phyloP scores from a whole-genome alignment of 345 rosid genomes.

The Hevea brasiliensis region DNA sequence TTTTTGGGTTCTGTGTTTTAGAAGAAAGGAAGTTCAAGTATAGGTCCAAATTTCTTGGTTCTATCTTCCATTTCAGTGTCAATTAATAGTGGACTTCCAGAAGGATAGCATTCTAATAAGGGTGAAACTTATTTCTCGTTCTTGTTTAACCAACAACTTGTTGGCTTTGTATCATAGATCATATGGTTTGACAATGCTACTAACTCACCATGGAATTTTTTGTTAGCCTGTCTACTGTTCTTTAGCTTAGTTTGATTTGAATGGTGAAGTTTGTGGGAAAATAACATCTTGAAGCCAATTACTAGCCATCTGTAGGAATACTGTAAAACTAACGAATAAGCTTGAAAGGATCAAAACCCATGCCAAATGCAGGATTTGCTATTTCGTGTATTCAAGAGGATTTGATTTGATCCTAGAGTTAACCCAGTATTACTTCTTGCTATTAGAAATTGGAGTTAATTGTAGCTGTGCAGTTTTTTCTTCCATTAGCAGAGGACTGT shows the following conservation, averaged over 20 bases:
- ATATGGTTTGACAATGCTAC: background rate
- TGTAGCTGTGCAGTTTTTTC: background rate
- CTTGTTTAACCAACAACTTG: background rate
- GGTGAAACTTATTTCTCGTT: background rate
- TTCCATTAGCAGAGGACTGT: background rate
- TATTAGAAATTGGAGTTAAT: background rate
- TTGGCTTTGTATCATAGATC: background rate
- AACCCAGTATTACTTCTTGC: background rate
- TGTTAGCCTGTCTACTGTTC: background rate
- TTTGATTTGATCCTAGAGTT: background rate
- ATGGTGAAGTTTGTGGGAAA: background rate
- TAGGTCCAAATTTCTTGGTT: background rate
- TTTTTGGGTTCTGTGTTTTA: slow-evolving; percentile 2
- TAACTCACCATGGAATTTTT: background rate
- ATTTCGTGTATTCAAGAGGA: background rate
- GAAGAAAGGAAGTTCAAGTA: background rate
- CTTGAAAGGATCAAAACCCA: background rate
- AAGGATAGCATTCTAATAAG: background rate
- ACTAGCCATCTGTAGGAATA: background rate
- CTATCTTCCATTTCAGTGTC: background rate
- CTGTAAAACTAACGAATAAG: background rate
- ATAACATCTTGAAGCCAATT: too few relatives aligned
- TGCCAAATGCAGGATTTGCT: background rate
- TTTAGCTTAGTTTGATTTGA: background rate
- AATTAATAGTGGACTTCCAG: background rate